Evolutionary conservation across 2,329 filamentous ascomycete species (phyloP).

Genomic region (Xylaria sp.): DNA sequence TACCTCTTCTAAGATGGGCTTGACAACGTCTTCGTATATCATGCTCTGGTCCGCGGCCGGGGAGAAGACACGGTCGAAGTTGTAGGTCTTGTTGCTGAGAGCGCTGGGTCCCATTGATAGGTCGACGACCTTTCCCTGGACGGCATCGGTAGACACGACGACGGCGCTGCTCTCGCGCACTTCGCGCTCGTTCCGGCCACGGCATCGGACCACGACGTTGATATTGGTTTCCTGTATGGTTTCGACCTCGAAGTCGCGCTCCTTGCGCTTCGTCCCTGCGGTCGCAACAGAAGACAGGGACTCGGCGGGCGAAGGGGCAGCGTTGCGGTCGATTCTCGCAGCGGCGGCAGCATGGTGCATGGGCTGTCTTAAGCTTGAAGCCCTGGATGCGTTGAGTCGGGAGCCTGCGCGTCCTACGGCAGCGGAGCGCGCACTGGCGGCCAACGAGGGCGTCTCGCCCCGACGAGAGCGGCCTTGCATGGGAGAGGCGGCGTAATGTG

Average conservation of each 20-base stretch:
- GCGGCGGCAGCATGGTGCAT: constrained; percentile 41
- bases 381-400: constrained; percentile 42
- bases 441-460: constrained; percentile 48
- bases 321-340: constrained; percentile 52
- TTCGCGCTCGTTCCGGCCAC: constrained; percentile 92
- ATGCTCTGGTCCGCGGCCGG: constrained; percentile 92
- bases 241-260: constrained; percentile 81
- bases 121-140: constrained; percentile 84
- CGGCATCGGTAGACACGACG: constrained; percentile 87
- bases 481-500: constrained; percentile 7
- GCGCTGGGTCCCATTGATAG: constrained; percentile 93
- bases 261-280: constrained; percentile 81
- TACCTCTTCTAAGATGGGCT: constrained; percentile 92
- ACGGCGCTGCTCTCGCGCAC: constrained; percentile 94
- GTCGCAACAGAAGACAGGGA: constrained; percentile 72
- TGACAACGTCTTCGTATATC: constrained; percentile 94
- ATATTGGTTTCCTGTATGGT: constrained; percentile 90
- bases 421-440: constrained; percentile 42
- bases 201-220: constrained; percentile 94
- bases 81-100: constrained; percentile 94
- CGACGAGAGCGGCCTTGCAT: constrained; percentile 51
- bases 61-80: constrained; percentile 97
- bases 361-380: constrained; percentile 46
- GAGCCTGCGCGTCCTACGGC: constrained; percentile 41
- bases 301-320: constrained; percentile 75